Evolutionary conservation across 1,139 yeast species (phyloP).

Genomic region (Zygoascus sp.): DNA sequence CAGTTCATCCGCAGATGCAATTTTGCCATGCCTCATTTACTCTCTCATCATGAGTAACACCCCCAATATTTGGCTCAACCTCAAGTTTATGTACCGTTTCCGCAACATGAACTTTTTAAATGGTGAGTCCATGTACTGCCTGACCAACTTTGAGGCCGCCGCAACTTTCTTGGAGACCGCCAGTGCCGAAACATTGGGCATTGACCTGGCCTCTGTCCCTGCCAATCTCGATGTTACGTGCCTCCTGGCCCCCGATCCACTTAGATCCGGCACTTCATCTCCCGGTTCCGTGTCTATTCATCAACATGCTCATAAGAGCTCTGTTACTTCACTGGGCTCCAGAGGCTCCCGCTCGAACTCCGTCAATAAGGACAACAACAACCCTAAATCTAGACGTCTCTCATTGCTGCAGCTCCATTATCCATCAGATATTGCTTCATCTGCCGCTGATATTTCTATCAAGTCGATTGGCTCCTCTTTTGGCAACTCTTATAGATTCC

Average conservation of each 20-base stretch:
- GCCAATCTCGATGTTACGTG: constrained; percentile 25
- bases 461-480: constrained; percentile 32
- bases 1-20: constrained; percentile 44
- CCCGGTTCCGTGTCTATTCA: neutral
- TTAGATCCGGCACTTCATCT: constrained; percentile 1
- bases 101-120: constrained; percentile 44
- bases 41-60: constrained; percentile 44
- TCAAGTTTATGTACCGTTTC: constrained; percentile 53
- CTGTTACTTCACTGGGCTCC: constrained; percentile 7
- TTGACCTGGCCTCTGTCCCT: constrained; percentile 21
- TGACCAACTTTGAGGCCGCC: constrained; percentile 64
- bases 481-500: constrained; percentile 33
- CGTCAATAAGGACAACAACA: constrained; percentile 15
- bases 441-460: constrained; percentile 29
- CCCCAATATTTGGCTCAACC: constrained; percentile 46
- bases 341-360: constrained; percentile 21
- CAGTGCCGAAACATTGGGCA: constrained; percentile 40
- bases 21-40: constrained; percentile 53
- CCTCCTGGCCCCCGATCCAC: constrained; percentile 18
- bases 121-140: constrained; percentile 53
- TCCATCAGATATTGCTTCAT: constrained; percentile 28
- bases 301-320: constrained; percentile 7
- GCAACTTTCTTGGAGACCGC: constrained; percentile 49
- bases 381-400: constrained; percentile 13
- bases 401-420: constrained; percentile 18